Base-by-base conservation (phyloP, 2,329 filamentous ascomycete genomes). In the Chaetothyriales sp. region DNA sequence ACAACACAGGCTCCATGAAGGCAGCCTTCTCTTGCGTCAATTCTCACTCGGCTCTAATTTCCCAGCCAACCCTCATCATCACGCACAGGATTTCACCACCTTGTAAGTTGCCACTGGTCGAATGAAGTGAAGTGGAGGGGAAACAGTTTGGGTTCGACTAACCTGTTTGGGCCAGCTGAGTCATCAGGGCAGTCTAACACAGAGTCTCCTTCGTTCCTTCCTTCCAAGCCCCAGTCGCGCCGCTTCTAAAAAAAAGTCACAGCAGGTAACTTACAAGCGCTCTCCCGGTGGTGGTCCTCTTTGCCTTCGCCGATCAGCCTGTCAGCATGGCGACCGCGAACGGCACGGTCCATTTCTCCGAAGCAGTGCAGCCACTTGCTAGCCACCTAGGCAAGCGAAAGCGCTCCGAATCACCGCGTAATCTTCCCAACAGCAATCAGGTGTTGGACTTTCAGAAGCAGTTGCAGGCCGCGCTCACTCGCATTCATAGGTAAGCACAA, bases 321-420 rank as follows among this genome's bases (percentile, higher is more conserved):
- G 32, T 39, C 10, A 39, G 32, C 15, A 39, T 39, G 32, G 12
- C 10, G 8, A 39, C 32, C 1, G 32, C 32, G 10, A 39, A 39
- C 32, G 32, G 32, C 32, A 39, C 32, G 3, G 10, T 39, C 32
- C 10, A 39, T 39, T 2, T 4, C 10, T 15, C 32, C 32, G 32
- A 15, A 4, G 10, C 12, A 5, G 32, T 39, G 32, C 32, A 39
- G 32, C 32, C 32, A 15, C 32, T 12, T 39, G 32, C 32, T 12
- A 39, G 15, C 32, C 32, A 59, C 43, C 46, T 59, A 6, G 57
- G 57, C 5, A 60, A 60, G 49, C 51, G 58, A 20, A 60, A 60
- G 46, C 53, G 58, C 20, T 57, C 58, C 20, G 36, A 47, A 19
- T 60, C 59, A 18, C 58, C 58, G 18, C 53, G 56, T 12, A 28